These are phyloP conservation scores for Suhomyces sp. DNA, from an alignment of 805 yeast species.

Conservation along the genomic window DNA sequence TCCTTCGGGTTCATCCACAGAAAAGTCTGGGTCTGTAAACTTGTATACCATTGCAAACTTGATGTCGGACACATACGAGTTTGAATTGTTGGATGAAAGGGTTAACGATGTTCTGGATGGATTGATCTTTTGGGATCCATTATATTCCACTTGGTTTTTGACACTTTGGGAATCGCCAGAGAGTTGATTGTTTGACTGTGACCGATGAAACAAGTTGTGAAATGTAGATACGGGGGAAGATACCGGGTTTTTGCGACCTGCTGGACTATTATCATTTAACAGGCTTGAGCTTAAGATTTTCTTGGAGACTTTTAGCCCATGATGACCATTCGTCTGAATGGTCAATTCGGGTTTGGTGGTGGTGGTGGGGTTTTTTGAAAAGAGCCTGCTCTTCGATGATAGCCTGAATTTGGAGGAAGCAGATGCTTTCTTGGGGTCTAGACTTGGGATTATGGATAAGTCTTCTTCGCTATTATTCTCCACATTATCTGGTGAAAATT, in stretches of 20 bases:
- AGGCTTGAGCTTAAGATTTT: slow-evolving; percentile 22
- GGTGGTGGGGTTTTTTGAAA: slow-evolving; percentile 10
- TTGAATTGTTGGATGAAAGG: slow-evolving; percentile 36
- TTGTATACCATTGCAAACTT: slow-evolving; percentile 32
- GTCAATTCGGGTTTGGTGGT: slow-evolving; percentile 28
- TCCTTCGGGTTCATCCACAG: slow-evolving; percentile 24
- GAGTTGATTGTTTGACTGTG: slow-evolving; percentile 16
- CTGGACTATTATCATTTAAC: slow-evolving; percentile 12
- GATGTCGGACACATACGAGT: slow-evolving; percentile 30
- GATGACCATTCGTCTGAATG: slow-evolving; percentile 30
- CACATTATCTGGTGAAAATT: slow-evolving; percentile 7
- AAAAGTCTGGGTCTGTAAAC: slow-evolving; percentile 33
- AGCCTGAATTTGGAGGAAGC: slow-evolving; percentile 10
- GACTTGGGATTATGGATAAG: slow-evolving; percentile 1
- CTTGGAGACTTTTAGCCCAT: slow-evolving; percentile 22
- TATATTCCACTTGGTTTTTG: slow-evolving; percentile 15
- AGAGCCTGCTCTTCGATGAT: slow-evolving; percentile 9
- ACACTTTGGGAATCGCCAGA: slow-evolving; percentile 8
- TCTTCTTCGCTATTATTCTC: slow-evolving; percentile 12
- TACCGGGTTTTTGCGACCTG: slow-evolving; percentile 23
- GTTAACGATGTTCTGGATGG: slow-evolving; percentile 24
- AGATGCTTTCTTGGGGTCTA: slow-evolving; percentile 2
- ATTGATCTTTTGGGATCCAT: slow-evolving; percentile 5
- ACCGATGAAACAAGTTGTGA: slow-evolving; percentile 34
- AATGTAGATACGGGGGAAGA: slow-evolving; percentile 33